These are phyloP conservation scores for Colletotrichum spaethianum DNA, from an alignment of 2,329 filamentous ascomycete species.

Conservation along the genomic window DNA sequence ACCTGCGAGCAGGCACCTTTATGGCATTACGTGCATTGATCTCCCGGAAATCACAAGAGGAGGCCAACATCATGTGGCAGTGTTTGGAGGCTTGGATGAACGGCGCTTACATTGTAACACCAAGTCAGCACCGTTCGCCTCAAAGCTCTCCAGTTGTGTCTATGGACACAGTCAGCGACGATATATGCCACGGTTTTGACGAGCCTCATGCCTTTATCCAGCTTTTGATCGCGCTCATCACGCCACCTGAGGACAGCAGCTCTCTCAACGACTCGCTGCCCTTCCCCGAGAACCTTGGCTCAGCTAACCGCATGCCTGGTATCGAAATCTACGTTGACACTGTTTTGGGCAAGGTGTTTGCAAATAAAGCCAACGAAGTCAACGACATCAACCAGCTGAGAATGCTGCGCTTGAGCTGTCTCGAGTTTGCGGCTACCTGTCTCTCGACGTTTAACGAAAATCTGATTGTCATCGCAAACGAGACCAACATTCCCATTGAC, in stretches of 20 bases:
- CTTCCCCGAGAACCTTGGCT: constrained; percentile 89
- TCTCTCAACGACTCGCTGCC: constrained; percentile 82
- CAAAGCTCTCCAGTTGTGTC: constrained; percentile 52
- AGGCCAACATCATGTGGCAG: constrained; percentile 83
- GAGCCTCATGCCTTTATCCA: constrained; percentile 88
- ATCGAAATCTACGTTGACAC: constrained; percentile 96
- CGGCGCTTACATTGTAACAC: constrained; percentile 63
- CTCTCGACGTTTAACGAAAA: constrained; percentile 94
- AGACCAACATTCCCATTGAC: constrained; percentile 83
- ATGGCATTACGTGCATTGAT: constrained; percentile 82
- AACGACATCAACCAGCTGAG: constrained; percentile 78
- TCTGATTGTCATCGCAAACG: constrained; percentile 86
- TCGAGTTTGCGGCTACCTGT: constrained; percentile 86
- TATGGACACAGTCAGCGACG: constrained; percentile 78
- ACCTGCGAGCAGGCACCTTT: constrained; percentile 88
- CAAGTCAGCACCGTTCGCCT: constrained; percentile 47
- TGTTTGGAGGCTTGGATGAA: constrained; percentile 85
- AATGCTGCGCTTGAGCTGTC: constrained; percentile 82
- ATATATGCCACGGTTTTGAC: constrained; percentile 84
- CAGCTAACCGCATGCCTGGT: constrained; percentile 81
- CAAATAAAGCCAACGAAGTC: constrained; percentile 75
- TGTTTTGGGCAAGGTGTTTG: constrained; percentile 84
- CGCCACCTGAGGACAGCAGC: constrained; percentile 73
- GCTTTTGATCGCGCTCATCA: constrained; percentile 80
- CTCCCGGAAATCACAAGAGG: constrained; percentile 77